Evolutionary conservation across 768 basidiomycete species (phyloP).

Genomic region (Kwoniella heveanensis): DNA sequence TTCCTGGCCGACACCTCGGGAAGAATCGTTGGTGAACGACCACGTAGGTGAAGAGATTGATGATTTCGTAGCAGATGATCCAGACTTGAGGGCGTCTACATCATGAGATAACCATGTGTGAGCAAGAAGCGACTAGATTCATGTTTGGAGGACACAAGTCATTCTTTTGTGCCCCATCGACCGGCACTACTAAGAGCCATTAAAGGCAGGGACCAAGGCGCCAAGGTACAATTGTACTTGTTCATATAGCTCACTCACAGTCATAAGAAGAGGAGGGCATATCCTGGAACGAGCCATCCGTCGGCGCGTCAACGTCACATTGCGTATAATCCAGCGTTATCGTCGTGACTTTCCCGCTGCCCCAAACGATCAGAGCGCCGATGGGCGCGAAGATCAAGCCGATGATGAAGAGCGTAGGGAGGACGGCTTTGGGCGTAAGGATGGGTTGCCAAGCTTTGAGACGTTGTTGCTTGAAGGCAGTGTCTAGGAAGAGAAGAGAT

Average conservation of each 20-base stretch:
- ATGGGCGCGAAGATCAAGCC: slow-evolving; percentile 95
- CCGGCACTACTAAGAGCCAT: too few relatives aligned
- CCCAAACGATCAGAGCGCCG: slow-evolving; percentile 93
- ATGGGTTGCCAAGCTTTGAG: slow-evolving; percentile 99
- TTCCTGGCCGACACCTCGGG: slow-evolving; percentile 58
- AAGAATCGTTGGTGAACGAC: slow-evolving; percentile 66
- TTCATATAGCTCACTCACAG: too few relatives aligned
- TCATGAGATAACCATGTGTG: too few relatives aligned
- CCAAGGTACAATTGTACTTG: too few relatives aligned
- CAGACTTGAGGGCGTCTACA: slow-evolving; percentile 57
- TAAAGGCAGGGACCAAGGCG: too few relatives aligned
- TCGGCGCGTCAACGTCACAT: slow-evolving; percentile 69
- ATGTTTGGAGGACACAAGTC: too few relatives aligned
- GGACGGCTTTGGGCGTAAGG: slow-evolving; percentile 93
- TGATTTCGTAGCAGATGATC: slow-evolving; percentile 48
- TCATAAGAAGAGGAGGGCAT: slow-evolving; percentile 60
- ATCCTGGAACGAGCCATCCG: slow-evolving; percentile 60
- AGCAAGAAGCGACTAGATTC: too few relatives aligned
- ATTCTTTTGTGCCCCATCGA: too few relatives aligned
- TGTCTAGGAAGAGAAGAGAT: slow-evolving; percentile 77
- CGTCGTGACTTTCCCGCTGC: slow-evolving; percentile 78
- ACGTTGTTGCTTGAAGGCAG: slow-evolving; percentile 98
- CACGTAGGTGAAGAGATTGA: slow-evolving; percentile 66
- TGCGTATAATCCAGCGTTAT: slow-evolving; percentile 94
- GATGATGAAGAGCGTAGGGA: slow-evolving; percentile 93